Evolutionary conservation across 2,329 filamentous ascomycete genomes (phyloP).

Genomic region (Golovinomyces cichoracearum): DNA sequence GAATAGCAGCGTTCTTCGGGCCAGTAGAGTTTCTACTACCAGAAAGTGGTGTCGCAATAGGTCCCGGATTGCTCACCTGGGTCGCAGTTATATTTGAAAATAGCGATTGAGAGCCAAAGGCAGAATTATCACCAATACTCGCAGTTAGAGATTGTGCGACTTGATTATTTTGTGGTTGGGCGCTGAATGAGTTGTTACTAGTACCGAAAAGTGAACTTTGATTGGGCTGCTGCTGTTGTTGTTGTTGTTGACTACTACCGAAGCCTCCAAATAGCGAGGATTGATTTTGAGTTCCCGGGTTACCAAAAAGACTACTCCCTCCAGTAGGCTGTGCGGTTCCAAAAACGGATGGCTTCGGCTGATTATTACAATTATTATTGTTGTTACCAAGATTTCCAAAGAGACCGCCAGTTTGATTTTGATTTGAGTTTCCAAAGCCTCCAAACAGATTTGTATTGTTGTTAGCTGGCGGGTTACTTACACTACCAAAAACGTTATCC

Average conservation of each 20-base stretch:
- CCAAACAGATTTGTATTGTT: constrained; percentile 18
- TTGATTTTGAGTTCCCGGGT: constrained; percentile 8
- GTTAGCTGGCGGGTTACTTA: constrained; percentile 14
- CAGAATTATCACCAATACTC: constrained; percentile 58
- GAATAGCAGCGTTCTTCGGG: constrained; percentile 54
- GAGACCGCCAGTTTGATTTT: constrained; percentile 19
- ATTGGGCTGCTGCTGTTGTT: constrained; percentile 17
- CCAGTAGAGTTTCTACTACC: constrained; percentile 22
- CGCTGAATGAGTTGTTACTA: constrained; percentile 33
- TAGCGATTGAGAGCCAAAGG: constrained; percentile 69
- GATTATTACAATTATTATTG: constrained; percentile 24
- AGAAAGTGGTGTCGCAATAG: constrained; percentile 69
- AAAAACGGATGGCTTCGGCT: constrained; percentile 31
- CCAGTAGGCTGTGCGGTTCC: constrained; percentile 19
- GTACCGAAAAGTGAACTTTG: constrained; percentile 36
- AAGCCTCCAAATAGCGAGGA: constrained; percentile 14
- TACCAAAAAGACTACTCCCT: constrained; percentile 29
- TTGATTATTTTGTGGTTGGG: constrained; percentile 26
- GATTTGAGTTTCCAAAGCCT: constrained; percentile 15
- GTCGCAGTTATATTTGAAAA: constrained; percentile 46
- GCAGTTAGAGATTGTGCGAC: constrained; percentile 40
- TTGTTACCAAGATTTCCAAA: constrained; percentile 25
- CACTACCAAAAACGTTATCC: constrained; percentile 19
- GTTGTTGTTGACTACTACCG: constrained; percentile 8
- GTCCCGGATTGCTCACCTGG: constrained; percentile 47